Base-by-base conservation (phyloP, 2,329 filamentous ascomycete species). In the Colletotrichum tamarilloi region DNA sequence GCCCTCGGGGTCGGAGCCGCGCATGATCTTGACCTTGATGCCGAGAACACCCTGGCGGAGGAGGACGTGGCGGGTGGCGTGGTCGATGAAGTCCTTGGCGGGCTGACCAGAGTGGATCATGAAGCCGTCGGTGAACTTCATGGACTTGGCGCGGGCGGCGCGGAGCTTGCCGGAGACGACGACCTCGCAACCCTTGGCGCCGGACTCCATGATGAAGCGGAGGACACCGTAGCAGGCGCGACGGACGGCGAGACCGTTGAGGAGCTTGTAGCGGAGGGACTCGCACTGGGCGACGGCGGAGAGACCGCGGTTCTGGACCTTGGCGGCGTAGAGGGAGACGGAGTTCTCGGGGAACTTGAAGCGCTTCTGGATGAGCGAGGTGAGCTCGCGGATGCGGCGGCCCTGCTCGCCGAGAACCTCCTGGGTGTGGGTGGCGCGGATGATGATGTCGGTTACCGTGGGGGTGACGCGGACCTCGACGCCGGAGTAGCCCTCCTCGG, bases 11-110 rank as follows among this genome's bases (percentile, higher is more conserved):
- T 99, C 97, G 81, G 95, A 97, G 85, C 97, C 97, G 86, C 97
- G 95, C 97, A 99, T 99, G 90, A 99, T 99, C 95, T 99, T 99
- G 88, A 99, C 97, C 93, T 99, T 99, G 91, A 99, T 99, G 90
- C 97, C 97, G 79, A 99, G 91, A 79, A 99, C 97, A 94, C 97
- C 97, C 91, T 99, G 97, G 89, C 97, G 94, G 87, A 99, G 95
- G 80, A 99, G 95, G 82, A 99, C 97, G 94, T 99, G 97, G 82
- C 97, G 97, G 84, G 97, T 98, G 81, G 97, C 97, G 83, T 89
- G 91, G 91, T 99, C 97, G 87, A 99, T 99, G 91, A 99, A 99
- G 90, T 99, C 97, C 89, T 97, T 96, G 84, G 96, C 97, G 84
- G 97, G 97, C 88, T 99, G 97, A 89, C 97, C 97, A 83, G 97